Evolutionary conservation across 768 basidiomycete genomes (phyloP).

Genomic region (Galerina marginata): DNA sequence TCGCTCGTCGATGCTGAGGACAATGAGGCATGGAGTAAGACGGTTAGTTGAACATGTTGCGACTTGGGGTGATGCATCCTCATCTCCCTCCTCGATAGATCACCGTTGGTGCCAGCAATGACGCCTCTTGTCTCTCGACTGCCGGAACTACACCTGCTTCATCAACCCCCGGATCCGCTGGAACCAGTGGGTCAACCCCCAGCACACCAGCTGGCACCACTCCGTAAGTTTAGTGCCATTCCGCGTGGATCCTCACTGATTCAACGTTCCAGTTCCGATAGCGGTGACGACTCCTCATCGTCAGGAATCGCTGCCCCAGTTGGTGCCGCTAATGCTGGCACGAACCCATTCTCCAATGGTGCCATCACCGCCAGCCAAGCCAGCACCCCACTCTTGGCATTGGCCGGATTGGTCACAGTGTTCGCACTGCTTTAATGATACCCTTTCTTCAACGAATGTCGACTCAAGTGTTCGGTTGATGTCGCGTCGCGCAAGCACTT

Average conservation of each 20-base stretch:
- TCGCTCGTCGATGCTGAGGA: conserved; percentile 57
- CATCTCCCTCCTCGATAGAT: conserved; percentile 35
- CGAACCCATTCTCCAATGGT: conserved; percentile 38
- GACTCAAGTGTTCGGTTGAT: conserved; percentile 8
- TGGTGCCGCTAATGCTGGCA: conserved; percentile 45
- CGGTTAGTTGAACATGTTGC: conserved; percentile 45
- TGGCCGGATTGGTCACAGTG: conserved; percentile 46
- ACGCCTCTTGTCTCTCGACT: conserved; percentile 43
- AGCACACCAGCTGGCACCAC: conserved; percentile 11
- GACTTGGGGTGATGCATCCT: conserved; percentile 6
- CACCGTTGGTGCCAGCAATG: conserved; percentile 41
- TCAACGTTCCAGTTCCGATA: neutral
- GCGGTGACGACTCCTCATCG: conserved; percentile 1
- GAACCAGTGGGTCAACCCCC: neutral
- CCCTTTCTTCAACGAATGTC: conserved; percentile 24
- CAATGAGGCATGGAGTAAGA: conserved; percentile 71
- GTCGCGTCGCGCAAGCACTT: conserved; percentile 5
- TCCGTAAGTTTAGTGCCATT: conserved; percentile 14
- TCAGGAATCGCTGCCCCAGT: neutral
- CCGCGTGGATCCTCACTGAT: neutral
- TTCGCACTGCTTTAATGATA: conserved; percentile 44
- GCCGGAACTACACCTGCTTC: conserved; percentile 6
- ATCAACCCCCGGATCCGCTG: neutral
- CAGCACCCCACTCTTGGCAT: conserved; percentile 45
- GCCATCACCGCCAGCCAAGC: conserved; percentile 42